Conservation (phyloP, 495 filamentous ascomycete genomes). For the Cudoniella acicularis region DNA sequence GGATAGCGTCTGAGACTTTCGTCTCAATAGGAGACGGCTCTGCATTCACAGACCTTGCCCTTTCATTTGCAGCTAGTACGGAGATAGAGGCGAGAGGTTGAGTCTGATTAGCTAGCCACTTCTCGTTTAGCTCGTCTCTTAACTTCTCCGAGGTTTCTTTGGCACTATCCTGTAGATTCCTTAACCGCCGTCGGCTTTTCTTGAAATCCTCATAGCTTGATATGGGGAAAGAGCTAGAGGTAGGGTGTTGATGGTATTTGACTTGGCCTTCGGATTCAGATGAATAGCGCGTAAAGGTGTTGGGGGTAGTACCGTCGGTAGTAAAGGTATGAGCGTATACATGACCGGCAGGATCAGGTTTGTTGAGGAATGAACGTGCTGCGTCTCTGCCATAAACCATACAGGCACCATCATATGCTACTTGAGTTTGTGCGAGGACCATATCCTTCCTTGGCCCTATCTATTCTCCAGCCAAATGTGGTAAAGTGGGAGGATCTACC, state of each 20-base stretch:
- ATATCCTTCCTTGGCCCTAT: conserved; percentile 12
- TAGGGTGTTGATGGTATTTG: conserved; percentile 17
- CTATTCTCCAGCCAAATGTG: conserved; percentile 16
- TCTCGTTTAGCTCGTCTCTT: conserved; percentile 3
- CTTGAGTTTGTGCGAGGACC: conserved; percentile 4
- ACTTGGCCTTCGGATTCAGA: conserved; percentile 7
- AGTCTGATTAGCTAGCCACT: background rate
- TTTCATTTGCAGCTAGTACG: too few species aligned
- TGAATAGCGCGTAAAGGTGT: conserved; percentile 12
- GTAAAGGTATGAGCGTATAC: conserved; percentile 6
- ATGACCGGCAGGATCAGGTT: conserved; percentile 10
- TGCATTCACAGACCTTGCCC: too few species aligned
- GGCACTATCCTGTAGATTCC: conserved; percentile 10
- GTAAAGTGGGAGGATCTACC: conserved; percentile 1
- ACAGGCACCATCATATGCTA: conserved; percentile 14
- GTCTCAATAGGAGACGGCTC: too few species aligned
- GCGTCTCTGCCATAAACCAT: conserved; percentile 10
- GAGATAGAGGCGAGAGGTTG: too few species aligned
- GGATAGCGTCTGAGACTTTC: too few species aligned
- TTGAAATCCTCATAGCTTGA: conserved; percentile 12
- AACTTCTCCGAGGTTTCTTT: conserved; percentile 5
- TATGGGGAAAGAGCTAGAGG: conserved; percentile 5
- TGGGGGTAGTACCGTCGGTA: conserved; percentile 15
- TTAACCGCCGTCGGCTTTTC: conserved; percentile 7
- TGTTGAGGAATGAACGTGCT: conserved; percentile 6